A percentile compares a stretch with the other conserved stretches of the same genome.
Evolutionary conservation across 2,329 filamentous ascomycete genomes (phyloP).

Genomic region (Thielaviopsis cerberus): DNA sequence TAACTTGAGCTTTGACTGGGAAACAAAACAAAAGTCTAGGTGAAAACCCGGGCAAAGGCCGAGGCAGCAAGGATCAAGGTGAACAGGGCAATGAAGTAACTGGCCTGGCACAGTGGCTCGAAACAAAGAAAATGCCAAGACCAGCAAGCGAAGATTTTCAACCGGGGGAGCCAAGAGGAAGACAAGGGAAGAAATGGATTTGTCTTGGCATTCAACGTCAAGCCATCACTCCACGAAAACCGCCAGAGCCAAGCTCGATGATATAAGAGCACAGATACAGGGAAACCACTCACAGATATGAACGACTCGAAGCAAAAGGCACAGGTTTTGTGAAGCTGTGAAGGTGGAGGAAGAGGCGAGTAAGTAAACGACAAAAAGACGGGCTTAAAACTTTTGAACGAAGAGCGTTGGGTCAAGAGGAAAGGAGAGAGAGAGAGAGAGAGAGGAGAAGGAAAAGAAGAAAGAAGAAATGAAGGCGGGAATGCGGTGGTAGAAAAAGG

Average conservation of each 20-base stretch:
- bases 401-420: constrained; percentile 1
- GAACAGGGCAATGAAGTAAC: not conserved
- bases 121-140: not conserved
- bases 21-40: not conserved
- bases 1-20: not conserved
- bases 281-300: not conserved
- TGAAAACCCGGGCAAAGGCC: not conserved
- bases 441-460: constrained; percentile 7
- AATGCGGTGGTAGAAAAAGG: not conserved
- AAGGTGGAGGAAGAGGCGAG: not conserved
- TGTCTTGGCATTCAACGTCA: not conserved
- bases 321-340: constrained; percentile 6
- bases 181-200: not conserved
- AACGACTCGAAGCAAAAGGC: constrained; percentile 6
- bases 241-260: not conserved
- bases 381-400: not conserved
- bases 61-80: not conserved
- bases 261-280: not conserved
- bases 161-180: not conserved
- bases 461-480: not conserved
- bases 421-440: constrained; percentile 4
- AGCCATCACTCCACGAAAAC: not conserved
- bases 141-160: not conserved
- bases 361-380: constrained; percentile 1
- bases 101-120: not conserved